phyloP scores from a whole-genome alignment of 2,329 filamentous ascomycete genomes.

The Gaeumannomyces sp. region DNA sequence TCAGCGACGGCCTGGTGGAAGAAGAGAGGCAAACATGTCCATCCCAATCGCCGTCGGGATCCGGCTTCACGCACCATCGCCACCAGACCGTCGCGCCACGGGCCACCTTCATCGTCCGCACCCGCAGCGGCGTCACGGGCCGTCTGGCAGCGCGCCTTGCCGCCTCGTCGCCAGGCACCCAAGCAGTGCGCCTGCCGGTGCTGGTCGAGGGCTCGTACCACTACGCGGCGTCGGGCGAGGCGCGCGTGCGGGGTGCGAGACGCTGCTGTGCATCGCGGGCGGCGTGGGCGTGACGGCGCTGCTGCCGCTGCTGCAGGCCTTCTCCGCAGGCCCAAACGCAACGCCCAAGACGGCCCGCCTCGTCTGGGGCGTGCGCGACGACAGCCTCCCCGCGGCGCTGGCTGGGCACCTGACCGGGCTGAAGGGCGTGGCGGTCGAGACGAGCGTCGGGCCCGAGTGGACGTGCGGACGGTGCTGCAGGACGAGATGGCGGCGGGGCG shows the following conservation, averaged over 20 bases:
- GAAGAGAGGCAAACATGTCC: background rate
- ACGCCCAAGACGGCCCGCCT: slow-evolving; percentile 15
- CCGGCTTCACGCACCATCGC: background rate
- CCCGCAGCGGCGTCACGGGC: slow-evolving; percentile 19
- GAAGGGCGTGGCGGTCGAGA: background rate
- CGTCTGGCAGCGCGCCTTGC: slow-evolving; percentile 5
- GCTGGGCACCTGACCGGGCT: slow-evolving; percentile 1
- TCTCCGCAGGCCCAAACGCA: background rate
- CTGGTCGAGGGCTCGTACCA: slow-evolving; percentile 25
- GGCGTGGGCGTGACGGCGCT: slow-evolving; percentile 27
- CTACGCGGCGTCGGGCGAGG: slow-evolving; percentile 12
- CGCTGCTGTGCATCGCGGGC: slow-evolving; percentile 25
- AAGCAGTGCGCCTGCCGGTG: slow-evolving; percentile 15
- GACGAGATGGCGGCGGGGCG: slow-evolving; percentile 17
- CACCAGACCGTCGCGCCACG: background rate
- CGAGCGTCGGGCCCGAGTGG: slow-evolving; percentile 17
- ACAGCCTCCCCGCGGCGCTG: slow-evolving; percentile 18
- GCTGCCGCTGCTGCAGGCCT: slow-evolving; percentile 20
- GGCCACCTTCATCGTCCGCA: slow-evolving; percentile 20
- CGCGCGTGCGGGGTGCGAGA: slow-evolving; percentile 21
- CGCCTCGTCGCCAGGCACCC: background rate
- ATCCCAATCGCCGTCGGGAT: background rate
- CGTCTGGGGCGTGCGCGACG: slow-evolving; percentile 21
- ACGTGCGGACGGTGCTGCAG: slow-evolving; percentile 18
- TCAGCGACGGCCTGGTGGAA: background rate